Evolutionary conservation across 192 early-diverging fungal genomes (phyloP), one percentile per base, ranked within the genome.

Genomic region (Chytriomyces confervae): DNA sequence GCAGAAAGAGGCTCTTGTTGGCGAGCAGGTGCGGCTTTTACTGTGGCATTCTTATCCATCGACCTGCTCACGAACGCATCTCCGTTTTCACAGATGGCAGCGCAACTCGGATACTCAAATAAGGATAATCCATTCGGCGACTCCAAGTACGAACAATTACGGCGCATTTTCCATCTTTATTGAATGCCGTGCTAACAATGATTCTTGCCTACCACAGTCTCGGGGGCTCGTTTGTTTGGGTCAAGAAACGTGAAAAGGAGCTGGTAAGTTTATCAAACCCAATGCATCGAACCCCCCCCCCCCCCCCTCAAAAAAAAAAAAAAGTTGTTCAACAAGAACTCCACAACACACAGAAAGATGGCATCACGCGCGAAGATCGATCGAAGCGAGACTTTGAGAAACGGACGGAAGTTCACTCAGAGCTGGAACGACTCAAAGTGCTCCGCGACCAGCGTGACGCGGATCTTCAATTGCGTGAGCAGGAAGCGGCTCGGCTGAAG

Each of bases 221-320:
- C 36, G 36, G 36, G 4, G 36, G 36, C 36, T 36, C 96, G 78
- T 98, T 98, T 81, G 91, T 94, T 23, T 98, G 97, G 97, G 86
- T 92, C 51, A 97, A 98, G 80, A 98, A 98, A 75, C 86, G 92
- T 5, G 93, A 97, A 76, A 84, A 88, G 43, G 97, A 97, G 69
- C 77, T 84, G 36, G 36, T 36, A 36, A 36, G 36, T 36, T 36
- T 1, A 36, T 36, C 36, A 36, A 36, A 36, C 1, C 4, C 36
- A 36, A 36, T 36, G 36, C 36, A 0, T 36, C 36, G 4, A 36
- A 36, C 0, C 36, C 36, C 36, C 36, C 36, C 36, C 36, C 29
- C 29, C 29, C 29, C 29, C 29, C 29, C 29, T 36, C 0, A 36
- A 36, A 36, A 36, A 36, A 36, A 36, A 36, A 36, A 36, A 1